Evolutionary conservation across 129 eudicot species (phyloP), one percentile per base, ranked within the genome.

Genomic region (Mikania micrantha): DNA sequence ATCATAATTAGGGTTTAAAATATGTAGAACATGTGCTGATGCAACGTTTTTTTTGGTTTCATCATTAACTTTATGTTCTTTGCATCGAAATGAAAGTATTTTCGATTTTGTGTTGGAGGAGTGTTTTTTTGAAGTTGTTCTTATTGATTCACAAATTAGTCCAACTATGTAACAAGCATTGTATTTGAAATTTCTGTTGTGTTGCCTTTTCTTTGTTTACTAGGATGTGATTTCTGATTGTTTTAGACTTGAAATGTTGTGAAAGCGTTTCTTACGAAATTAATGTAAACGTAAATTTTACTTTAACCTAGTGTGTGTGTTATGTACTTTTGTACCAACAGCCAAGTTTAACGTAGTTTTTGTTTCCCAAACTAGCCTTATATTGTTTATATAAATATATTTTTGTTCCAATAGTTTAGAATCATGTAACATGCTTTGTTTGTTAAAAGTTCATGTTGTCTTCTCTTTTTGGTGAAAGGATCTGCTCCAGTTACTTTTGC

Each of bases 1-100:
- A 21, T 13, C 35, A 42, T 31, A 60, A 60, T 60, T 71, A 71
- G 76, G 76, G 76, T 71, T 71, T 60, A 71, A 59, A 9, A 19
- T 42, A 9, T 7, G 17, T 38, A 25, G 11, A 35, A 69, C 2
- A 32, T 16, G 19, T 36, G 67, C 67, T 16, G 17, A 48, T 69
- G 50, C 24, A 69, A 53, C 29, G 38, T 40, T 32, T 57, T 7
- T 4, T 54, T 54, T 34, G 1, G 4, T 24, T 20, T 40, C 31
- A 32, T 9, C 5, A 21, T 47, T 47, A 8, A 49, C 22, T 29
- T 19, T 20, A 34, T 27, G 9, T 11, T 66, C 56, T 16, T 2
- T 44, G n/a, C 72, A 32, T 67, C 61, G 32, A 34, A 48, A 19
- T 9, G 72, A 11, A 49, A 67, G 35, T 44, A 36, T 36, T 3